These are phyloP conservation scores for Alternaria triticimaculans DNA, from an alignment of 2,329 filamentous ascomycete genomes.

Conservation along the genomic window DNA sequence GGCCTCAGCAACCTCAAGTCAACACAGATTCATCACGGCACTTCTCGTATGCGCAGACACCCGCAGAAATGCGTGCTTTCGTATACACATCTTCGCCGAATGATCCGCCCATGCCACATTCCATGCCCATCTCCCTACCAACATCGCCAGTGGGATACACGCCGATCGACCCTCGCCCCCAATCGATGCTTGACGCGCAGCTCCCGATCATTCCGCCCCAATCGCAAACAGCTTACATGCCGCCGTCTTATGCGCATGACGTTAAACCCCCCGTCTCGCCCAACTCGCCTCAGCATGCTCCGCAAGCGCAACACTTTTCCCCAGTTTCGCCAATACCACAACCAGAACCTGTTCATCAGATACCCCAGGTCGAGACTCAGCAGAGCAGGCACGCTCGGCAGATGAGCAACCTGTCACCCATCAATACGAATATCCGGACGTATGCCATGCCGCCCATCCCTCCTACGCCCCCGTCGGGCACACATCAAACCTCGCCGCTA, in stretches of 20 bases:
- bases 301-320: constrained; percentile 27
- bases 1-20: constrained; percentile 18
- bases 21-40: constrained; percentile 31
- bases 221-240: constrained; percentile 25
- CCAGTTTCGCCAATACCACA: constrained; percentile 33
- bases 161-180: constrained; percentile 34
- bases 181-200: constrained; percentile 34
- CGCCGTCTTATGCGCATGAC: constrained; percentile 30
- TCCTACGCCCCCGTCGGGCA: constrained; percentile 32
- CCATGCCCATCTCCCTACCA: constrained; percentile 23
- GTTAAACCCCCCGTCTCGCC: constrained; percentile 36
- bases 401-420: constrained; percentile 40
- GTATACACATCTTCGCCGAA: constrained; percentile 34
- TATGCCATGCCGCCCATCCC: constrained; percentile 36
- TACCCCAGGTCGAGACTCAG: constrained; percentile 22
- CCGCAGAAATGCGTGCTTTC: constrained; percentile 40
- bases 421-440: constrained; percentile 37
- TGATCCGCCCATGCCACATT: constrained; percentile 34
- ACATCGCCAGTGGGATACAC: constrained; percentile 32
- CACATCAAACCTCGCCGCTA: constrained; percentile 27
- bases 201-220: constrained; percentile 32
- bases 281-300: constrained; percentile 28
- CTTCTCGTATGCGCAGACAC: constrained; percentile 48
- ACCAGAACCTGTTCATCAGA: constrained; percentile 21
- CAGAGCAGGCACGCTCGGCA: constrained; percentile 39